Percentiles rank a stretch among this genome's conserved stretches.
Conservation (phyloP, 352 stramenopile genomes). For the Saprolegnia parasitica region DNA sequence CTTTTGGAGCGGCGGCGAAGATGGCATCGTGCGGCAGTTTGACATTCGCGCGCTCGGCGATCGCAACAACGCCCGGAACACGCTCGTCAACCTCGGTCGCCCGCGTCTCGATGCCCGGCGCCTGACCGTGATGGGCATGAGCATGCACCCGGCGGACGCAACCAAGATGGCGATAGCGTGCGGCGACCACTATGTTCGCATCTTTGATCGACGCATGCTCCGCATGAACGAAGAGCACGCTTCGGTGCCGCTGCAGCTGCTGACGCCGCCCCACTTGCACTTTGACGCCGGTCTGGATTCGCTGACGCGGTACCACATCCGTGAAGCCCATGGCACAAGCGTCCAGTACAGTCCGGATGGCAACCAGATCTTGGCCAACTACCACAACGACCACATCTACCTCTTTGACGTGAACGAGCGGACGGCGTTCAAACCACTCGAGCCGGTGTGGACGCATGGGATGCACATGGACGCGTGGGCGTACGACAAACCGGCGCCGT, state of each 20-base stretch:
- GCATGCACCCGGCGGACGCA: slow-evolving; percentile 57
- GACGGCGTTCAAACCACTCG: not conserved
- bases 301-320: slow-evolving; percentile 40
- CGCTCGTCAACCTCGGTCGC: slow-evolving; percentile 63
- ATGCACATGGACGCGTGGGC: slow-evolving; percentile 29
- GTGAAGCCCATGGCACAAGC: slow-evolving; percentile 66
- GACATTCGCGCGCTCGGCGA: slow-evolving; percentile 57
- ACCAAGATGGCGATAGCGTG: slow-evolving; percentile 70
- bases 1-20: slow-evolving; percentile 83
- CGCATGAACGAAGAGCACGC: slow-evolving; percentile 38
- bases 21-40: slow-evolving; percentile 81
- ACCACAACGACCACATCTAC: slow-evolving; percentile 85
- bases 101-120: slow-evolving; percentile 37
- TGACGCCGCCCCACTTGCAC: slow-evolving; percentile 71
- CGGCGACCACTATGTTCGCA: slow-evolving; percentile 69
- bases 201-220: slow-evolving; percentile 79
- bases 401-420: slow-evolving; percentile 52
- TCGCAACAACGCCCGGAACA: slow-evolving; percentile 39
- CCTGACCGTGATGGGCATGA: slow-evolving; percentile 70
- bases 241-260: slow-evolving; percentile 56
- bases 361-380: slow-evolving; percentile 65
- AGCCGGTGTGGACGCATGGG: slow-evolving; percentile 28
- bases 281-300: slow-evolving; percentile 49
- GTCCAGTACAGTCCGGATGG: slow-evolving; percentile 75
- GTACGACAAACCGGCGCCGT: not conserved